phyloP scores from a whole-genome alignment of 169 alveolate genomes.

The Plasmodium inui region DNA sequence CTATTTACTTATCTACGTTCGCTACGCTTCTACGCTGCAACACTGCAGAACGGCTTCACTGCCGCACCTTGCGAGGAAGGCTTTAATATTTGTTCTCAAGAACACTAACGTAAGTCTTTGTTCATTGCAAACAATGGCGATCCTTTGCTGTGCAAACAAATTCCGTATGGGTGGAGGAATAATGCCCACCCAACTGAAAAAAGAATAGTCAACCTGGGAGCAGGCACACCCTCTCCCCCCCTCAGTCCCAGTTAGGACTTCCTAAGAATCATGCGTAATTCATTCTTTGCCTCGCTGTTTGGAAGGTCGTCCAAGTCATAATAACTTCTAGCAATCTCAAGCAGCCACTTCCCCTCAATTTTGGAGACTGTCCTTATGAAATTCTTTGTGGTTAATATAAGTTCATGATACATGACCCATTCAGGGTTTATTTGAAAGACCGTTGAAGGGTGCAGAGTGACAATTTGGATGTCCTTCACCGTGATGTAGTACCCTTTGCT shows the following conservation, averaged over 20 bases:
- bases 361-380: constrained; percentile 96
- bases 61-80: too few species aligned
- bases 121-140: not conserved
- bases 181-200: not conserved
- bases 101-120: not conserved
- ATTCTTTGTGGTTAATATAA: constrained; percentile 97
- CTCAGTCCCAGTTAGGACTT: not conserved
- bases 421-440: constrained; percentile 95
- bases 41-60: not conserved
- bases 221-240: not conserved
- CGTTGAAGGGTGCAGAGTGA: constrained; percentile 98
- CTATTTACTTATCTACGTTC: not conserved
- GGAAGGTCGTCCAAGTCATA: constrained; percentile 61
- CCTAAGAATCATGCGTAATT: constrained; percentile 18
- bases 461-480: constrained; percentile 96
- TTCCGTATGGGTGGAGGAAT: not conserved
- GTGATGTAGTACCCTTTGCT: constrained; percentile 94
- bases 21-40: not conserved
- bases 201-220: not conserved
- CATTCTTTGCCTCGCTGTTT: constrained; percentile 72
- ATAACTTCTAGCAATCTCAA: constrained; percentile 81
- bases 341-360: constrained; percentile 93
- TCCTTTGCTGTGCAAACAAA: not conserved
- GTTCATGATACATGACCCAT: constrained; percentile 97
- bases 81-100: not conserved